Percentiles rank a stretch among this genome's conserved stretches.
Conservation (phyloP, 1,139 yeast species). For the Geotrichum carabidarum region DNA sequence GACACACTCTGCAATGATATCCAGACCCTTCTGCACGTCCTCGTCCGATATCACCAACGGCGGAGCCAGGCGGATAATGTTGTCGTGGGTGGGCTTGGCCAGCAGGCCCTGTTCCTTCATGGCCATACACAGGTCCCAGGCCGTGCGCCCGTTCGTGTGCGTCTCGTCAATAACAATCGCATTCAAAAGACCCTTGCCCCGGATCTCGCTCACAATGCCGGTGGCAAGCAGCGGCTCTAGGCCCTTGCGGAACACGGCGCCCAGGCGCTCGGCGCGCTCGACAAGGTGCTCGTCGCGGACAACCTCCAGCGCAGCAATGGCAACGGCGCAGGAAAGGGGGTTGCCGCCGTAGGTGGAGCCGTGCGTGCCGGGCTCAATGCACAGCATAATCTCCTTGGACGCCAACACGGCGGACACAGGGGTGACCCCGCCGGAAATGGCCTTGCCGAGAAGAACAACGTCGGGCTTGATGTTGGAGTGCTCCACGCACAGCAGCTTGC, state of each 20-base stretch:
- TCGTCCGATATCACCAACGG: constrained; percentile 88
- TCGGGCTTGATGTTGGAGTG: constrained; percentile 85
- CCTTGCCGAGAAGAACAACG: constrained; percentile 83
- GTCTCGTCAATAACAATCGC: constrained; percentile 87
- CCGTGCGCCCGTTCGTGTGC: constrained; percentile 83
- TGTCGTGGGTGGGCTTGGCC: constrained; percentile 96
- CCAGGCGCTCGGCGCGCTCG: constrained; percentile 69
- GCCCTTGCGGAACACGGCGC: constrained; percentile 64
- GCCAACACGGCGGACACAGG: constrained; percentile 91
- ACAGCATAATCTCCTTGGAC: constrained; percentile 80
- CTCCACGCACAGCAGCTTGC: constrained; percentile 86
- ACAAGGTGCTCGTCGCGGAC: constrained; percentile 82
- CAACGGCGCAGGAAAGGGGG: constrained; percentile 90
- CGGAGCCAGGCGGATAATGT: constrained; percentile 93
- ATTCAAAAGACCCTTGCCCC: constrained; percentile 85
- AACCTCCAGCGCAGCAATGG: constrained; percentile 90
- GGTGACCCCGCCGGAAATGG: constrained; percentile 89
- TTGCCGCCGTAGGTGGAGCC: constrained; percentile 98
- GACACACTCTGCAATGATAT: constrained; percentile 60
- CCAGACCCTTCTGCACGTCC: constrained; percentile 77
- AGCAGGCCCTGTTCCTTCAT: constrained; percentile 86
- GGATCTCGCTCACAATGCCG: constrained; percentile 74
- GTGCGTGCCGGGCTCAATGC: constrained; percentile 92
- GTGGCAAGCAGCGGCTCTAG: constrained; percentile 57
- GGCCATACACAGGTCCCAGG: constrained; percentile 91